A percentile compares a stretch with the other conserved stretches of the same genome.
Conservation (phyloP, 1,139 yeast genomes). For the Geotrichum citri-aurantii region DNA sequence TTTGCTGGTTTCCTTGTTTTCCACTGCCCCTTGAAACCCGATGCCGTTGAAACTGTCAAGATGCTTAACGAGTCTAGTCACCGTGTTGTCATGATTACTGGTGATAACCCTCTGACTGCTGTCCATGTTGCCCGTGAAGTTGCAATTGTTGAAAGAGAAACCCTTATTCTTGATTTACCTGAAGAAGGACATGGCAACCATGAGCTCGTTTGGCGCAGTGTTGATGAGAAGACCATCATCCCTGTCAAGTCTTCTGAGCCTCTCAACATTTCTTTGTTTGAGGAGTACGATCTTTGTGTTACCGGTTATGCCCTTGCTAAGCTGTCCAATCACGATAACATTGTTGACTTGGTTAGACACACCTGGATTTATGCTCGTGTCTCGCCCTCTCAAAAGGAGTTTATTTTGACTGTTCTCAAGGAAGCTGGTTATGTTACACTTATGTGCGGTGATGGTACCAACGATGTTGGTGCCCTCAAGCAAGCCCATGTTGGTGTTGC, state of each 20-base stretch:
- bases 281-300: constrained; percentile 76
- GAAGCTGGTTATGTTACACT: constrained; percentile 87
- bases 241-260: constrained; percentile 61
- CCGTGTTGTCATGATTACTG: constrained; percentile 92
- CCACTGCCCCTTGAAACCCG: constrained; percentile 94
- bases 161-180: constrained; percentile 80
- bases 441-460: constrained; percentile 99
- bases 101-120: constrained; percentile 97
- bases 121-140: constrained; percentile 97
- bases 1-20: constrained; percentile 95
- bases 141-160: constrained; percentile 73
- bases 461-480: constrained; percentile 98
- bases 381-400: constrained; percentile 93
- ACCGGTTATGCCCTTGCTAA: constrained; percentile 85
- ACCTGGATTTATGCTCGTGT: constrained; percentile 98
- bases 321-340: constrained; percentile 49
- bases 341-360: constrained; percentile 68
- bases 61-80: constrained; percentile 95
- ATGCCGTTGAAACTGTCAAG: constrained; percentile 82
- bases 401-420: constrained; percentile 74
- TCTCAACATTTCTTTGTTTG: constrained; percentile 54
- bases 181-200: constrained; percentile 46
- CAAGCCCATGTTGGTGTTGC: constrained; percentile 99
- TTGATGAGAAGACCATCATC: constrained; percentile 65
- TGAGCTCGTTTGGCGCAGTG: constrained; percentile 78